A percentile compares a stretch with the other conserved stretches of the same genome.
phyloP scores from a whole-genome alignment of 495 filamentous ascomycete species.

The Podospora pseudocomata region DNA sequence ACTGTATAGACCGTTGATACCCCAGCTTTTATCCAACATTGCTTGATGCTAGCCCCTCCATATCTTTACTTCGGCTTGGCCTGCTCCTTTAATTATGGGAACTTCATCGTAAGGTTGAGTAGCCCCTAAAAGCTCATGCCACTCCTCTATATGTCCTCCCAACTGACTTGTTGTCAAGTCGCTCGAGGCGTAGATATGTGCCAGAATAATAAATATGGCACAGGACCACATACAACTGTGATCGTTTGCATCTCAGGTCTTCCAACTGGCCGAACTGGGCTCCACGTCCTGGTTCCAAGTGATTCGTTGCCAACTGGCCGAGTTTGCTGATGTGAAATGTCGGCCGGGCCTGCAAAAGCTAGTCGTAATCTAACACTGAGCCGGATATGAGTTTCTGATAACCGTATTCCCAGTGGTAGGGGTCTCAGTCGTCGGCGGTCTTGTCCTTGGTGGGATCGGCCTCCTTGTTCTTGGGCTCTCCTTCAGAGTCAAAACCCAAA shows the following conservation, averaged over 20 bases:
- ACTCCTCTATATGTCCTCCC: no score
- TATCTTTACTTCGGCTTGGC: not conserved
- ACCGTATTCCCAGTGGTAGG: not conserved
- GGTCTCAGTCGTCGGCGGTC: not conserved
- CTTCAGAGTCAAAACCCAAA: constrained; percentile 73
- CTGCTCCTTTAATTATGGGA: not conserved
- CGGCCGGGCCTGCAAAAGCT: not conserved
- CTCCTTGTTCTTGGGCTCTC: constrained; percentile 40
- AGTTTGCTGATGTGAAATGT: no score
- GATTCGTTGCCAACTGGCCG: no score
- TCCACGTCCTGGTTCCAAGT: no score
- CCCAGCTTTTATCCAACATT: not conserved
- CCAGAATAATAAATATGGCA: no score
- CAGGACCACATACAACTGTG: no score
- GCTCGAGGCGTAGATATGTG: no score
- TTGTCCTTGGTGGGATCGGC: constrained; percentile 4
- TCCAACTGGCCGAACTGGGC: no score
- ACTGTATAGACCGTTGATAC: constrained; percentile 18
- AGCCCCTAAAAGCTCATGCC: no score
- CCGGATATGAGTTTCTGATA: not conserved
- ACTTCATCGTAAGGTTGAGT: not conserved
- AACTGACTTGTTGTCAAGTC: no score
- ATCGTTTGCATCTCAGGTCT: no score
- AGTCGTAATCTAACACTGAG: not conserved
- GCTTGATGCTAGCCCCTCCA: not conserved